Evolutionary conservation across 768 basidiomycete genomes (phyloP), one percentile per base, ranked within the genome.

Genomic region (Melanogaster broomeanus): DNA sequence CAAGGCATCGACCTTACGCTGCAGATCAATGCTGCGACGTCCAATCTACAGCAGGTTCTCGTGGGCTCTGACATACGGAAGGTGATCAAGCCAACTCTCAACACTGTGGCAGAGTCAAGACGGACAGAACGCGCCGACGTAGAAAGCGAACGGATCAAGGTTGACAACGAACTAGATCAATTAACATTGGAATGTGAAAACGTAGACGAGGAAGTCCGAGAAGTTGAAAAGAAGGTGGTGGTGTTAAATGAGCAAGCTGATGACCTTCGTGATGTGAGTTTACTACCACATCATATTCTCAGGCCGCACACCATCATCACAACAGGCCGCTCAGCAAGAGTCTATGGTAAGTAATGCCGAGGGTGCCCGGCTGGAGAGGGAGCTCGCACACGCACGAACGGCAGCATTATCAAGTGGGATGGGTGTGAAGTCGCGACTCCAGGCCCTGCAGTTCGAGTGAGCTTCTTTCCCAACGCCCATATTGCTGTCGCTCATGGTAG

Each of bases 161-260:
- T 92, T 24, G 91, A 94, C 54, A 82, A 95, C 58, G 87, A 90
- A 53, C 79, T 92, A 10, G 93, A 96, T 62, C 80, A 87, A 58
- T 70, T 91, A 46, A 81, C 78, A 0, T 71, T 84, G 48, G 85
- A 89, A 54, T 90, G 88, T 62, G 92, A 95, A 67, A 88, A 88
- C 49, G 71, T 87, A 53, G 88, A 89, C 50, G 85, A 91, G 61
- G 90, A 93, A 56, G 81, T 88, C 21, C 75, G 72, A 42, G 87
- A 87, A 61, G 65, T 87, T 21, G 87, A 89, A 64, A 86, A 87
- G 67, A 88, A 90, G 66, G 85, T 87, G 10, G 75, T 73, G 19
- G 81, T 71, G 8, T 58, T 90, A 49, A 87, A 82, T 52, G 85
- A 89, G 49, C 84, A 91, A 65, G 88, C 89, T 10, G 88, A 91